These are phyloP conservation scores for Boletus rubroflammeus DNA, from an alignment of 768 basidiomycete genomes.

Conservation along the genomic window DNA sequence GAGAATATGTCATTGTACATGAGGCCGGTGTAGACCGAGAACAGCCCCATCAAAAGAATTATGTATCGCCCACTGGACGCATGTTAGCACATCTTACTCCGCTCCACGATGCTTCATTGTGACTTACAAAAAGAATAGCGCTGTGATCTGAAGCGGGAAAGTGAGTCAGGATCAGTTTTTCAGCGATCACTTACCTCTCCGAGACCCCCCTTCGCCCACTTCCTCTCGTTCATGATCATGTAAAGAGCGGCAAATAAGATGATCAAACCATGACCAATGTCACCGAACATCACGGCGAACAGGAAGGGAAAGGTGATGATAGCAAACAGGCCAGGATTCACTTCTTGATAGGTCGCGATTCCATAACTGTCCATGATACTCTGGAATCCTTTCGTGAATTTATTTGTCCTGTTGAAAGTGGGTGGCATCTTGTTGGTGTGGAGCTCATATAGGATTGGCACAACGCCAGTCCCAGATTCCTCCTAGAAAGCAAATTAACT, in stretches of 20 bases:
- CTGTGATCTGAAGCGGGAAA: constrained; percentile 54
- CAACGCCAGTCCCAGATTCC: constrained; percentile 87
- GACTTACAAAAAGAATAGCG: constrained; percentile 90
- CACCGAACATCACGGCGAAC: constrained; percentile 99
- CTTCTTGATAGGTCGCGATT: constrained; percentile 90
- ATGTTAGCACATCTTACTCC: constrained; percentile 15
- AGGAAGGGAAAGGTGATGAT: constrained; percentile 95
- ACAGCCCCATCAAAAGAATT: constrained; percentile 95
- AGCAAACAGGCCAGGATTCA: constrained; percentile 94
- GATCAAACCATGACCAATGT: constrained; percentile 92
- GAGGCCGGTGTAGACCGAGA: constrained; percentile 94
- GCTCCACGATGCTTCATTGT: background rate
- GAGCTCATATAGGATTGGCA: constrained; percentile 89
- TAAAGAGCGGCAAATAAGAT: constrained; percentile 70
- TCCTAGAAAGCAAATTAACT: constrained; percentile 42
- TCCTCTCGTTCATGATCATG: constrained; percentile 87
- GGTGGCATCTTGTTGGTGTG: constrained; percentile 89
- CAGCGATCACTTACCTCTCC: constrained; percentile 55
- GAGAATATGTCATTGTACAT: constrained; percentile 99
- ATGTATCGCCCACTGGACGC: constrained; percentile 88
- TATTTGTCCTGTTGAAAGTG: constrained; percentile 91
- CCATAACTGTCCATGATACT: constrained; percentile 98
- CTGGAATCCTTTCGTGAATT: constrained; percentile 96
- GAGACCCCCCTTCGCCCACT: constrained; percentile 66
- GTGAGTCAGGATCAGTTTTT: constrained; percentile 6